Evolutionary conservation across 345 rosid genomes (phyloP).

Genomic region (Gossypioides kirkii): DNA sequence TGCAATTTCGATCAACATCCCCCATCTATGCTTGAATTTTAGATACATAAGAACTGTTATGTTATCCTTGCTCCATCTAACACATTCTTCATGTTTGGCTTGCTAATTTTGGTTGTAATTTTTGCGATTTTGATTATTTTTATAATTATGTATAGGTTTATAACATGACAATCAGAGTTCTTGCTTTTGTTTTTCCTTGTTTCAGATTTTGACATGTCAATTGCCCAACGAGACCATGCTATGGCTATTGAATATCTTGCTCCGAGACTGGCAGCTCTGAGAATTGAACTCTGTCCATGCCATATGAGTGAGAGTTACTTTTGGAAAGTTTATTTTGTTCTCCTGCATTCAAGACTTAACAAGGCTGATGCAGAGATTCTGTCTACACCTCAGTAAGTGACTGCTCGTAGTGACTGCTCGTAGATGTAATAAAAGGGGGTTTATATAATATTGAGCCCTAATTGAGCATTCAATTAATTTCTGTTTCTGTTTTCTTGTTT

Average conservation of each 20-base stretch:
- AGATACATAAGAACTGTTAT: neutral
- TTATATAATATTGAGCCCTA: neutral
- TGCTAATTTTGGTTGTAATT: neutral
- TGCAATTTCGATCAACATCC: neutral
- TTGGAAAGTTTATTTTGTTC: conserved; percentile 98
- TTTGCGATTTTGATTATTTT: neutral
- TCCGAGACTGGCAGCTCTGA: conserved; percentile 66
- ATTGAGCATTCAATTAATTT: neutral
- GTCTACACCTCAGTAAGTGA: conserved; percentile 73
- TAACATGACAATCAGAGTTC: neutral
- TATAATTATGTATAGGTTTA: neutral
- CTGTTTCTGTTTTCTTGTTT: neutral
- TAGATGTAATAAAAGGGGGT: neutral
- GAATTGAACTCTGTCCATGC: conserved; percentile 85
- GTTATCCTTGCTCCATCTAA: neutral
- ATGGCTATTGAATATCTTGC: conserved; percentile 67
- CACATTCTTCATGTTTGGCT: neutral
- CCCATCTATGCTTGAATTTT: neutral
- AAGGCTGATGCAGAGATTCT: conserved; percentile 71
- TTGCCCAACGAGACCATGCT: conserved; percentile 74
- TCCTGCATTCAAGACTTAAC: conserved; percentile 78
- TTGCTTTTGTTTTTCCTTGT: neutral
- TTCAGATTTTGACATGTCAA: conserved; percentile 83
- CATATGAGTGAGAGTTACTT: conserved; percentile 87
- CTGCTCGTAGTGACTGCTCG: conserved; percentile 32